These are phyloP conservation scores for Scutellaria minor DNA, from an alignment of 257 asterid species.

Conservation along the genomic window DNA sequence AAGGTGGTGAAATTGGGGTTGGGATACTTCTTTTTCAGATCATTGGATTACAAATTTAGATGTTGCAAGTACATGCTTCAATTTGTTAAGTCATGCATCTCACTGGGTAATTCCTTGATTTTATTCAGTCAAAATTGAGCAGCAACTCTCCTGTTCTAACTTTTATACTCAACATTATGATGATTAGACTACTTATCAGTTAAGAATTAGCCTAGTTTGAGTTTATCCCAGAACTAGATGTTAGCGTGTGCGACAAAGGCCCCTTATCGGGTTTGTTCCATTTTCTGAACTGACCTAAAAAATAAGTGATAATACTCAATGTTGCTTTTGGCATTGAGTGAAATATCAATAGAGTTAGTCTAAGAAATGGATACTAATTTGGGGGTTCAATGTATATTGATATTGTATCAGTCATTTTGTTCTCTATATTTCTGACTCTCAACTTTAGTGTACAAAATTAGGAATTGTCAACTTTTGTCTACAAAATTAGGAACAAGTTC, in stretches of 20 bases:
- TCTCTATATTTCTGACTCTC: neutral
- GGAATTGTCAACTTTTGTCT: neutral
- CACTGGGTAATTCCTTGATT: neutral
- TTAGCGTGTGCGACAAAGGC: neutral
- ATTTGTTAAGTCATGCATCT: neutral
- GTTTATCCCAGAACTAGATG: conserved; percentile 10
- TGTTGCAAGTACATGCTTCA: conserved; percentile 11
- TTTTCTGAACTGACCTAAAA: neutral
- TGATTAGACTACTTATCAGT: neutral
- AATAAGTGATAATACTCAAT: neutral
- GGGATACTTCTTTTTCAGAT: neutral
- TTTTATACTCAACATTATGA: neutral
- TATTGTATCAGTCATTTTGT: neutral
- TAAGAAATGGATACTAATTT: neutral
- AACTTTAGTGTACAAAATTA: conserved; percentile 3
- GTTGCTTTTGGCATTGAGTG: conserved; percentile 5
- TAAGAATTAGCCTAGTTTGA: neutral
- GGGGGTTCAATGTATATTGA: conserved; percentile 17
- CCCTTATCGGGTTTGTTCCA: neutral
- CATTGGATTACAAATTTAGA: neutral
- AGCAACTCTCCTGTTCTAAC: neutral
- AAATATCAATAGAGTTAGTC: neutral
- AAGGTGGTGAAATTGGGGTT: neutral
- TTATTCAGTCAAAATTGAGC: neutral
- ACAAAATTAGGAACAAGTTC: conserved; percentile 4